Evolutionary conservation across 2,329 filamentous ascomycete genomes (phyloP), one percentile per base, ranked within the genome.

Genomic region (Ceratocystis colombiana): DNA sequence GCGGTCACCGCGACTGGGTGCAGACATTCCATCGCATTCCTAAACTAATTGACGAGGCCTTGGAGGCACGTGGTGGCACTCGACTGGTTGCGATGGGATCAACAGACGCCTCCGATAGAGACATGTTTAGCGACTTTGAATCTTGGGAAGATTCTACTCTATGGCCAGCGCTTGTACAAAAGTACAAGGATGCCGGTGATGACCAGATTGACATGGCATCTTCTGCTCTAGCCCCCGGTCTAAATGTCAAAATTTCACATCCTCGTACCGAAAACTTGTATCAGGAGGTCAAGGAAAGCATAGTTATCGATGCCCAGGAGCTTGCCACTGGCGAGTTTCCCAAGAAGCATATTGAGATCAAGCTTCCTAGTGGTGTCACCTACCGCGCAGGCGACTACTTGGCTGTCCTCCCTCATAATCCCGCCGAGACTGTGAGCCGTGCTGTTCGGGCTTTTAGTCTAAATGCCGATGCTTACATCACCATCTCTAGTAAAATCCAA

Each of bases 341-440:
- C 46, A 90, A 90, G 77, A 81, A 82, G 28, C 80, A 87, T 69
- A 81, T 90, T 22, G 84, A 84, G 69, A 83, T 91, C 44, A 81
- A 84, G 68, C 78, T 93, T 0, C 88, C 89, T 0, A 81, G 79
- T 0, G 82, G 81, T 63, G 79, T 84, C 78, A 80, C 79, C 0
- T 93, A 92, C 74, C 80, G 82, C 48, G 82, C 86, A 1, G 89
- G 89, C 15, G 89, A 93, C 72, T 93, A 94, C 72, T 80, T 93
- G 0, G 86, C 87, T 0, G 78, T 91, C 1, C 77, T 91, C 1
- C 89, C 89, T 0, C 75, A 89, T 37, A 93, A 93, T 72, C 84
- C 84, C 1, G 79, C 79, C 59, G 75, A 80, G 37, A 84, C 78
- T 8, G 82, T 92, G 2, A 78, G 80, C 3, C 80, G 87, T 7